A percentile compares a stretch with the other conserved stretches of the same genome.
These are phyloP conservation scores for Claviceps maximensis DNA, from an alignment of 2,329 filamentous ascomycete genomes.

Conservation along the genomic window DNA sequence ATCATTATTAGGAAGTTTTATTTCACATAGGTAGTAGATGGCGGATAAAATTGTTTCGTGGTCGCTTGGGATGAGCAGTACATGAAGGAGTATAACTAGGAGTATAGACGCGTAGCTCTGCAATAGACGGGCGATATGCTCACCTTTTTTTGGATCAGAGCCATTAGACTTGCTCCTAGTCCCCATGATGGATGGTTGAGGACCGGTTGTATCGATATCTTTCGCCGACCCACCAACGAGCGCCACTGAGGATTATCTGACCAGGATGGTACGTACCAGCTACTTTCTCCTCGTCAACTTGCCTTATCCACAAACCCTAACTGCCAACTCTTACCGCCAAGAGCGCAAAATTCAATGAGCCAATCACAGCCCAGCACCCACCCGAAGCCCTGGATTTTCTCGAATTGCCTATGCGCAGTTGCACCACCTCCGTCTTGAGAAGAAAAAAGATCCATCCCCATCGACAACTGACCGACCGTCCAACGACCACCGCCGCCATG, in stretches of 20 bases:
- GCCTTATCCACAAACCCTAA: slow-evolving; percentile 22
- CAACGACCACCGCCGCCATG: slow-evolving; percentile 40
- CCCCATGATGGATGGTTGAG: background rate
- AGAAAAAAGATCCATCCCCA: slow-evolving; percentile 11
- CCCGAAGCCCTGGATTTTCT: slow-evolving; percentile 18
- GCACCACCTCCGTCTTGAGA: slow-evolving; percentile 21
- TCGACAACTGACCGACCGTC: slow-evolving; percentile 30
- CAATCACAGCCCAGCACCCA: slow-evolving; percentile 9
- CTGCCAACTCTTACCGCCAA: slow-evolving; percentile 31
- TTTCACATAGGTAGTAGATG: background rate
- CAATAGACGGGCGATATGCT: slow-evolving; percentile 11
- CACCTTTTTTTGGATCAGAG: background rate
- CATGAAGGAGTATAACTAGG: background rate
- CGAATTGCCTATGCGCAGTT: slow-evolving; percentile 10
- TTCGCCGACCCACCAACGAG: no score
- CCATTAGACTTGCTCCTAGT: no score
- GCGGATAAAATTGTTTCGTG: background rate
- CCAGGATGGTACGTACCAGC: background rate
- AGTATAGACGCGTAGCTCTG: slow-evolving; percentile 4
- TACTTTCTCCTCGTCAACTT: background rate
- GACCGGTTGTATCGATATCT: no score
- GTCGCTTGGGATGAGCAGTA: background rate
- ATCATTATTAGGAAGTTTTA: background rate
- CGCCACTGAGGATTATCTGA: no score
- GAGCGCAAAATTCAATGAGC: slow-evolving; percentile 1